A percentile compares a stretch with the other conserved stretches of the same genome.
Evolutionary conservation across 208 protist genomes (phyloP).

Genomic region (Trypanosoma conorhini): DNA sequence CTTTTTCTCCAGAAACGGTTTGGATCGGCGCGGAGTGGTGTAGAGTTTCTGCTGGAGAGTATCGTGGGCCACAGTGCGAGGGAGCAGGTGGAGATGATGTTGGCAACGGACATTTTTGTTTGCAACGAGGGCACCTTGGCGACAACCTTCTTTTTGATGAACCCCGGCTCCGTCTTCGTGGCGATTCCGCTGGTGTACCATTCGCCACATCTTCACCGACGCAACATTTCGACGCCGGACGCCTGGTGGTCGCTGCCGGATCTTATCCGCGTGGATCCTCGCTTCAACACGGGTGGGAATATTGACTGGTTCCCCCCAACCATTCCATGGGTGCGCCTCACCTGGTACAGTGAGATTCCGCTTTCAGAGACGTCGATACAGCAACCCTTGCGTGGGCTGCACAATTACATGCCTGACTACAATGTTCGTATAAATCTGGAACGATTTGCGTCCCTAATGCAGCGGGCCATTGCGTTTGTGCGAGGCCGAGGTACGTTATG

Average conservation of each 20-base stretch:
- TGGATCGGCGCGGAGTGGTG: neutral
- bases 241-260: conserved; percentile 26
- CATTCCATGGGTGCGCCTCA: conserved; percentile 31
- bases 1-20: conserved; percentile 5
- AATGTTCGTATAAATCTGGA: conserved; percentile 23
- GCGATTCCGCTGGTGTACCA: conserved; percentile 31
- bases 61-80: conserved; percentile 13
- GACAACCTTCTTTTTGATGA: conserved; percentile 38
- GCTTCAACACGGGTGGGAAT: conserved; percentile 35
- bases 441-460: conserved; percentile 20
- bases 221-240: conserved; percentile 4
- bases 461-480: conserved; percentile 18
- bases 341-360: conserved; percentile 28
- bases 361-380: conserved; percentile 28
- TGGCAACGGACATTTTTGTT: conserved; percentile 32
- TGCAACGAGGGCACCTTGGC: conserved; percentile 40
- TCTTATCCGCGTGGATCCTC: conserved; percentile 25
- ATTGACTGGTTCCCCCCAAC: conserved; percentile 40
- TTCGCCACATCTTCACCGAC: conserved; percentile 19
- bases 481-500: conserved; percentile 9
- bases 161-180: conserved; percentile 29
- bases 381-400: conserved; percentile 14
- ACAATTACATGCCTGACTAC: conserved; percentile 39
- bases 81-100: conserved; percentile 34
- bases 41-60: conserved; percentile 22